These are phyloP conservation scores for Orbilia blumenaviensis DNA, from an alignment of 2,329 filamentous ascomycete species.

Conservation along the genomic window DNA sequence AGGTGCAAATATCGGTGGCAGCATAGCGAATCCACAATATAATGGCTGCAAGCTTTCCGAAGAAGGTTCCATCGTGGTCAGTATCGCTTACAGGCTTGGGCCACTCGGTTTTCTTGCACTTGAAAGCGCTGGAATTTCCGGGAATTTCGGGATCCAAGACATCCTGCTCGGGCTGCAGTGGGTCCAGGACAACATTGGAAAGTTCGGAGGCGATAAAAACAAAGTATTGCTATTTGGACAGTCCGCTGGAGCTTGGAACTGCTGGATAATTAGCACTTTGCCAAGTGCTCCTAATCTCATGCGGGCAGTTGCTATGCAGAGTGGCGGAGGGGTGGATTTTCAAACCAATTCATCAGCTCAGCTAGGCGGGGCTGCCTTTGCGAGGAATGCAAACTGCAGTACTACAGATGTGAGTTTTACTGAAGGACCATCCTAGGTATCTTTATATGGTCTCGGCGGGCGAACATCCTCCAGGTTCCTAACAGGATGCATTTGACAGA, in stretches of 20 bases:
- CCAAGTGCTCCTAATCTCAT: constrained; percentile 22
- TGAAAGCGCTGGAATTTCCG: constrained; percentile 65
- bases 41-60: constrained; percentile 32
- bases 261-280: constrained; percentile 36
- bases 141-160: constrained; percentile 73
- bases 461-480: not conserved
- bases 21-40: constrained; percentile 30
- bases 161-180: constrained; percentile 70
- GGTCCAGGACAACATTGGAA: constrained; percentile 69
- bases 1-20: constrained; percentile 25
- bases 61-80: constrained; percentile 22
- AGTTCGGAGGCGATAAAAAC: constrained; percentile 69
- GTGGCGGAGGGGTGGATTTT: constrained; percentile 28
- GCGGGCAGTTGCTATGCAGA: constrained; percentile 19
- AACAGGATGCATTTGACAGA: not conserved
- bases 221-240: constrained; percentile 71
- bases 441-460: too few species aligned
- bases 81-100: constrained; percentile 67
- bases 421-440: too few species aligned
- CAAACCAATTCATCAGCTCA: constrained; percentile 28
- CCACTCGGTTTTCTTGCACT: constrained; percentile 70
- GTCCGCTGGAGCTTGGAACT: constrained; percentile 66
- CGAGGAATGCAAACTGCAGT: constrained; percentile 14
- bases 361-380: constrained; percentile 12
- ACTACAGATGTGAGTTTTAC: constrained; percentile 19